Percentiles rank a stretch among this genome's conserved stretches.
Conservation (phyloP, 441 rosid genomes). For the Populus hybrid region DNA sequence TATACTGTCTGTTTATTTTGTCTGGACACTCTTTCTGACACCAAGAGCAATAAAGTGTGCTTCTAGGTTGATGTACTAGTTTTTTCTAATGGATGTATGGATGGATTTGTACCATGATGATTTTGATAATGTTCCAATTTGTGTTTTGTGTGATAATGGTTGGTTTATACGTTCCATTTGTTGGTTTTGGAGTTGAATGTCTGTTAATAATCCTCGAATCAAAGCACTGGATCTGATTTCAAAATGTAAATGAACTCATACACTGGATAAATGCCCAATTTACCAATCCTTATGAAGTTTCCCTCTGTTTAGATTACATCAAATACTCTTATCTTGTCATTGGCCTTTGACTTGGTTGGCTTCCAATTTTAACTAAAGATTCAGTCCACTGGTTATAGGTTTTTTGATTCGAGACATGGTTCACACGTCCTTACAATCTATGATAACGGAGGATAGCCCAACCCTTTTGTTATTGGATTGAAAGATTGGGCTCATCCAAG, state of each 20-base stretch:
- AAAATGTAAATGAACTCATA: not conserved
- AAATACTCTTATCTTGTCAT: too few species aligned
- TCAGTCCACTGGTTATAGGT: too few species aligned
- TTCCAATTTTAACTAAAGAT: too few species aligned
- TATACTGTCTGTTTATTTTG: not conserved
- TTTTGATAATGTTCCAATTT: not conserved
- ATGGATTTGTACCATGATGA: not conserved
- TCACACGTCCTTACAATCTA: too few species aligned
- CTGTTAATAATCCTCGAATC: not conserved
- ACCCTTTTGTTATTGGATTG: too few species aligned
- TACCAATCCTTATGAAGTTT: not conserved
- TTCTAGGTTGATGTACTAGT: constrained; percentile 10
- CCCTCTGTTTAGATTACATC: too few species aligned
- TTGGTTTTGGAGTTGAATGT: not conserved
- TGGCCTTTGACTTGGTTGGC: too few species aligned
- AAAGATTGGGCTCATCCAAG: too few species aligned
- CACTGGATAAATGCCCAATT: not conserved
- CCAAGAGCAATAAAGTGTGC: constrained; percentile 16
- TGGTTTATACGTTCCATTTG: not conserved
- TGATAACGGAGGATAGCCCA: too few species aligned
- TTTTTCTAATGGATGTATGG: not conserved
- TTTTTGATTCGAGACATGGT: too few species aligned
- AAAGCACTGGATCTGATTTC: not conserved
- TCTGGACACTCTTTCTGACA: constrained; percentile 2
- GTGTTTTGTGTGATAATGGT: not conserved